Conservation (phyloP, 305 asterid genomes). For the Fraxinus sp. region DNA sequence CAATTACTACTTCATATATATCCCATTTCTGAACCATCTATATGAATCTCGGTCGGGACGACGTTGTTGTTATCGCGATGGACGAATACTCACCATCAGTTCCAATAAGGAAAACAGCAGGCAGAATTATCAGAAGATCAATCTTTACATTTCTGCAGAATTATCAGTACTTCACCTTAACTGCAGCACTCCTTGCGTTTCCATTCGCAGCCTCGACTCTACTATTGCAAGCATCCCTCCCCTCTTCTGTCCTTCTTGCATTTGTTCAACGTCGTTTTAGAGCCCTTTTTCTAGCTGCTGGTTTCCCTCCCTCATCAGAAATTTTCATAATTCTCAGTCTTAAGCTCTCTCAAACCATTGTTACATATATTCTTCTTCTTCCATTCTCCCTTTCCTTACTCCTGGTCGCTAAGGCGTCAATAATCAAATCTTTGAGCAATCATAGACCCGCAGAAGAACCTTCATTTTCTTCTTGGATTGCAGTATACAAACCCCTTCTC, state of each 20-base stretch:
- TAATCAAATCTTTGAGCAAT: conserved; percentile 29
- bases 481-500: conserved; percentile 40
- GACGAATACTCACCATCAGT: conserved; percentile 21
- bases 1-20: conserved; percentile 16
- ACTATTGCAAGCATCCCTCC: conserved; percentile 41
- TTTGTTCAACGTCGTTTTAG: conserved; percentile 34
- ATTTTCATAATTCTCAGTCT: conserved; percentile 46
- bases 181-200: conserved; percentile 53
- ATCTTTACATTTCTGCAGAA: conserved; percentile 59
- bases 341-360: conserved; percentile 64
- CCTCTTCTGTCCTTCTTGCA: conserved; percentile 41
- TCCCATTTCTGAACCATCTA: background rate
- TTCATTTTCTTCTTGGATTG: conserved; percentile 26
- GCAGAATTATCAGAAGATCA: conserved; percentile 52
- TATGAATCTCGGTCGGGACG: background rate
- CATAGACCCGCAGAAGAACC: conserved; percentile 8
- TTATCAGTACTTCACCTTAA: conserved; percentile 56
- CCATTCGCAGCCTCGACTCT: conserved; percentile 64
- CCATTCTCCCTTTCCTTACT: conserved; percentile 66
- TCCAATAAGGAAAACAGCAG: conserved; percentile 47
- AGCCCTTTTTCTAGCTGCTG: conserved; percentile 61
- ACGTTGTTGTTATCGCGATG: background rate
- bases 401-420: conserved; percentile 54
- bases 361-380: conserved; percentile 42
- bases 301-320: conserved; percentile 54